Percentiles rank a stretch among this genome's conserved stretches.
These are phyloP conservation scores for Albatrellus ellisii DNA, from an alignment of 768 basidiomycete species.

Conservation along the genomic window DNA sequence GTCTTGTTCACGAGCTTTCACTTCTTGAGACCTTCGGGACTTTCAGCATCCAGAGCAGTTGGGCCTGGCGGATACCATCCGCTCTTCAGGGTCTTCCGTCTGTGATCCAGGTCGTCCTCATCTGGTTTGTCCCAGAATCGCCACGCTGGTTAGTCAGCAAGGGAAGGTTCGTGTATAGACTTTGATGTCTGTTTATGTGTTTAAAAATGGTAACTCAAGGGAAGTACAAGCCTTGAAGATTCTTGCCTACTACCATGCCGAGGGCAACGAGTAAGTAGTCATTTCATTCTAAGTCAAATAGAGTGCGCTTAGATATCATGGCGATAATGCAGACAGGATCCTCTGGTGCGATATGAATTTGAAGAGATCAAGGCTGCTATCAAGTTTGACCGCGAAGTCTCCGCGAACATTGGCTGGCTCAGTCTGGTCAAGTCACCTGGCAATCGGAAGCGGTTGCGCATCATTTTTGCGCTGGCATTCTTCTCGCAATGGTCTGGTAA, in stretches of 20 bases:
- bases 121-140: constrained; percentile 31
- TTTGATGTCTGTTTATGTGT: neutral
- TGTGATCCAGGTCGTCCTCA: constrained; percentile 23
- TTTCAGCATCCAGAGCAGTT: constrained; percentile 20
- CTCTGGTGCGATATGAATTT: constrained; percentile 18
- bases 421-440: constrained; percentile 21
- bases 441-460: constrained; percentile 21
- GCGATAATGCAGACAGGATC: constrained; percentile 4
- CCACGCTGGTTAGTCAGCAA: constrained; percentile 20
- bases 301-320: neutral
- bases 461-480: constrained; percentile 19
- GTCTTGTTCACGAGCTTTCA: neutral
- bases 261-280: constrained; percentile 24
- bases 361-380: constrained; percentile 26
- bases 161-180: constrained; percentile 15
- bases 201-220: neutral
- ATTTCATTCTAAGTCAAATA: neutral
- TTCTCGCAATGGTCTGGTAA: constrained; percentile 24
- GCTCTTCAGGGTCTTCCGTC: constrained; percentile 23
- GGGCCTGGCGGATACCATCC: constrained; percentile 33
- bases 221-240: constrained; percentile 34
- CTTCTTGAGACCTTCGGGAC: constrained; percentile 25
- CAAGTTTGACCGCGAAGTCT: constrained; percentile 17
- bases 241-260: constrained; percentile 43
- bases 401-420: constrained; percentile 15